Evolutionary conservation across 2,329 filamentous ascomycete species (phyloP), one percentile per base, ranked within the genome.

Genomic region (Claviceps africana): DNA sequence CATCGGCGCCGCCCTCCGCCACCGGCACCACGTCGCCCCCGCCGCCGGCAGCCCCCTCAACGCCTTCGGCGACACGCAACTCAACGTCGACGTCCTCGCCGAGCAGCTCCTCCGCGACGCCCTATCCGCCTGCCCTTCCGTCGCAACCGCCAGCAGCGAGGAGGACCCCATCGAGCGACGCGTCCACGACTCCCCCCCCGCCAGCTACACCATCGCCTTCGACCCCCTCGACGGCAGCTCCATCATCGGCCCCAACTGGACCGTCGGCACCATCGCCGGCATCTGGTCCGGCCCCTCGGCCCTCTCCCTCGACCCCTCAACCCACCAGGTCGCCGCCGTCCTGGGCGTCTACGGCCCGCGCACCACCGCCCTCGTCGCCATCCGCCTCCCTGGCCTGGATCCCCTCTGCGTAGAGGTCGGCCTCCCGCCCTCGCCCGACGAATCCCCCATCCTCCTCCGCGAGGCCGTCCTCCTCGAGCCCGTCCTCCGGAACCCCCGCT

Each of bases 171-270:
- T 77, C 1, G 78, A 81, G 62, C 63, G 63, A 54, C 22, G 62
- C 37, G 56, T 66, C 50, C 33, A 39, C 37, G n/a, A 21, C 17
- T 28, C 52, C 39, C 7, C 2, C 39, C n/a, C 17, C 39, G 19
- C 19, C 9, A 22, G 15, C 30, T 83, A 83, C 63, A 75, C 78
- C 0, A 64, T 82, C 9, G 79, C 78, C 0, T 83, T 83, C 57
- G 80, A 83, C 57, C 80, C 80, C 0, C 71, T 83, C 0, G 80
- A 83, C 57, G 80, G 80, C 11, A 79, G 75, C 62, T 82, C 76
- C 55, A 79, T 80, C 58, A 78, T 80, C 44, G 74, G 69, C 0
- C 70, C 77, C 1, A 79, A 79, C 59, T 80, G 76, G 76, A 70
- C 74, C 0, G 77, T 80, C 9, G 77, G 77, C 22, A 73, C 78